A percentile compares a stretch with the other conserved stretches of the same genome.
These are phyloP conservation scores for Solanum gandarillasii DNA, from an alignment of 257 asterid species.

Conservation along the genomic window DNA sequence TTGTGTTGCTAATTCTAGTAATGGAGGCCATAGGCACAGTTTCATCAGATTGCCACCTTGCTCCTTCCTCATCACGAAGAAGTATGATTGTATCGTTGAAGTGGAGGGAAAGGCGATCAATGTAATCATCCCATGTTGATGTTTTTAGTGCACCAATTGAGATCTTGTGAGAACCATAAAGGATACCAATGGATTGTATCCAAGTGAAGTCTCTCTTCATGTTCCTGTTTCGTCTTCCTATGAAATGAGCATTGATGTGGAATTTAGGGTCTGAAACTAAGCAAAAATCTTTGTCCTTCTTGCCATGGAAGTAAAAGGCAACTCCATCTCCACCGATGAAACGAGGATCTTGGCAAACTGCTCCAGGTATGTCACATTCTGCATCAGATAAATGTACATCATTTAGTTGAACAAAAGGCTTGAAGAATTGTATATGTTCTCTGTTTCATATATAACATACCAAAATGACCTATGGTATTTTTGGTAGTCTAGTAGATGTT, in stretches of 20 bases:
- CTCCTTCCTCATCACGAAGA: background rate
- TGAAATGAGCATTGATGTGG: slow-evolving; percentile 12
- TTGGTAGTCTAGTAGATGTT: background rate
- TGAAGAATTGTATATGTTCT: background rate
- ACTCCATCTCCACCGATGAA: background rate
- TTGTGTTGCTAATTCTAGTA: background rate
- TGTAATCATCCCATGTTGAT: slow-evolving; percentile 2
- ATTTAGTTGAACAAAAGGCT: background rate
- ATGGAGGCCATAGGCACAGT: background rate
- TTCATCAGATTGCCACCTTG: slow-evolving; percentile 2
- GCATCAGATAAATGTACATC: background rate
- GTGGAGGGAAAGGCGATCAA: background rate
- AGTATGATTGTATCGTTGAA: background rate
- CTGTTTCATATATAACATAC: background rate
- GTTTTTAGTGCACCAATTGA: background rate
- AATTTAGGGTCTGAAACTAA: background rate
- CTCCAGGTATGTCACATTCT: background rate
- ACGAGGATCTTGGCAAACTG: background rate
- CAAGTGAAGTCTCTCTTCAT: slow-evolving; percentile 11
- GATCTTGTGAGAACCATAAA: slow-evolving; percentile 1
- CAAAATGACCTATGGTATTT: background rate
- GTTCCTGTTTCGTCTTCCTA: slow-evolving; percentile 1
- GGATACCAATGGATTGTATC: slow-evolving; percentile 6
- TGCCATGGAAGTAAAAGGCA: background rate
- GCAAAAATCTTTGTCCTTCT: background rate